Evolutionary conservation across 371 early-diverging fungal genomes (phyloP), one percentile per base, ranked within the genome.

Genomic region (Blastocladiella emersonii): DNA sequence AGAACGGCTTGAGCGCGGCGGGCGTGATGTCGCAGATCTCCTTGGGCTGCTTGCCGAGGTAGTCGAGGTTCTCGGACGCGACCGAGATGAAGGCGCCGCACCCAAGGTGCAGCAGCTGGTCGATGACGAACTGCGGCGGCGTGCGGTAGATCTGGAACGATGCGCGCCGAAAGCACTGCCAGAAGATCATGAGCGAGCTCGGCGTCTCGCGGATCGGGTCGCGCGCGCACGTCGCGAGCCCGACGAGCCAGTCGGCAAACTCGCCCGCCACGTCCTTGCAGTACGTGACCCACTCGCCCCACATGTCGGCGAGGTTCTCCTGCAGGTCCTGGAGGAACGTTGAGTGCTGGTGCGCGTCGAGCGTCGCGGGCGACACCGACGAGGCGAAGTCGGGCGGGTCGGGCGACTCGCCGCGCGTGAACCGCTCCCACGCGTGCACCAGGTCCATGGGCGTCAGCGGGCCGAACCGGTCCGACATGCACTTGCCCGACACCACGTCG

Each of bases 101-200:
- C 12, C 72, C 76, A 5, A 82, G 63, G 65, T 82, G 78, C 23
- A 82, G 62, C n/a, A 76, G 37, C 43, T 77, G 78, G 56, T 82
- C 82, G 45, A 74, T 70, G 12, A 81, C 48, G 55, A 82, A 79
- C 44, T 65, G 61, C 2, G 64, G 61, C 35, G 63, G 72, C 35
- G 64, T 72, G n/a, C 79, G 72, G 63, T 76, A 80, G 55, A 76
- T 71, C 63, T 82, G 81, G 19, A 72, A 62, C 30, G 67, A 72
- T 1, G 76, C 74, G 21, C 63, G 19, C 0, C 32, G 61, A 65
- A 66, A 48, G 15, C 49, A 59, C 59, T 45, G 66, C 27, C 49
- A 61, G 53, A 53, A 61, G 23, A 21, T 7, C 23, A 65, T 41
- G 34, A 56, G 48, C 25, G 34, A 48, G 15, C 32, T 17, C 27